Base-by-base conservation (phyloP, 2,329 filamentous ascomycete genomes). In the Aspergillus pseudoviridinutans region DNA sequence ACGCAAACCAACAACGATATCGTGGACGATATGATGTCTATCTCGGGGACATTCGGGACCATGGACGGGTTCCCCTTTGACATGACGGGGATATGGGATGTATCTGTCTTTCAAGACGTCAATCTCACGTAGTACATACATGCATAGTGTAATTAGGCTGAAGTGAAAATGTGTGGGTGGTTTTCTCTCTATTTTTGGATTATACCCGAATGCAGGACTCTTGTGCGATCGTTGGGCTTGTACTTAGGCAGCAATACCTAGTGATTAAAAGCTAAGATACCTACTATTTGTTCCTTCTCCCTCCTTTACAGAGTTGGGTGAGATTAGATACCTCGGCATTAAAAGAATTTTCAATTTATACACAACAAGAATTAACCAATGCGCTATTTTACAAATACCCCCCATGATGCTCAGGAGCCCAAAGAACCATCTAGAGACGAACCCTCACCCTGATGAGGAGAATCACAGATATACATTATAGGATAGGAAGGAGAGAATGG, bases 41-140 rank as follows among this genome's bases (percentile, higher is more conserved):
- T 78, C 42, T 77, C 75, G 1, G 74, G 74, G 56, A 76, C 75
- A 0, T 78, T 78, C 54, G 75, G 75, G 9, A 77, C 75, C 5
- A 77, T 78, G 74, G 75, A 78, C 57, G 75, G 75, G 2, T 77
- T 78, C 59, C 75, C 75, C 22, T 77, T 78, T 58, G 75, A 78
- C 58, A 78, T 78, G 75, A 77, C 75, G 5, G 75, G 75, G 28
- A 77, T 78, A 41, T 78, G 75, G 75, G 75, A 77, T 63, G 71
- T 77, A 12, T 75, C 75, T 38, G 74, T 76, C 44, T 74, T 75
- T 58, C 74, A 76, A 52, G 73, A 75, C 50, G 71, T 74, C 24
- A 74, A 74, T 62, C 59, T 74, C 25, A 58, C 58, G 10, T 47
- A 47, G 44, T 24, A 17, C 7, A 32, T 25, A 14, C 44, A 27